Base-by-base conservation (phyloP, 768 basidiomycete genomes). In the Chalciporus piperatus region DNA sequence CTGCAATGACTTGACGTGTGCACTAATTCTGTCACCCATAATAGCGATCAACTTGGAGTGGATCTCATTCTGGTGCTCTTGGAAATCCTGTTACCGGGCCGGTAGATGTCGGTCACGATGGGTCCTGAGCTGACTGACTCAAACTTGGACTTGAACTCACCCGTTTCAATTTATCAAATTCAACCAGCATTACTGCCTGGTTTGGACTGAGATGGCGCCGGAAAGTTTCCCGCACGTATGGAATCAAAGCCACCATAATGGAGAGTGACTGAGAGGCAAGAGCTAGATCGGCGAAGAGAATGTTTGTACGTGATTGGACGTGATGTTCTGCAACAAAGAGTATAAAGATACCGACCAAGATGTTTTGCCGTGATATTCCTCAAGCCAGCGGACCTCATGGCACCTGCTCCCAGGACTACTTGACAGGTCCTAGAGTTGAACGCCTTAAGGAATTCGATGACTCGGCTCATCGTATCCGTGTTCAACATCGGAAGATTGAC, bases 361-460 rank as follows among this genome's bases (percentile, higher is more conserved):
- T 99, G 96, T 69, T 93, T 97, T 37, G 97, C 97, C 0, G 97
- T 98, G 65, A 99, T 99, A 66, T 98, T 96, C 72, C 92, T 98
- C 62, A 99, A 72, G 6, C 97, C 97, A 17, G 97, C 97, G 16
- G 92, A 94, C 39, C 94, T 79, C 95, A 98, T 98, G n/a, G 97
- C 97, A 13, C 97, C 97, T 9, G 97, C 97, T 3, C 97, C 97
- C 9, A 99, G 77, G 1, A 99, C 97, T 41, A 98, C 95, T 67
- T 98, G 97, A 70, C 97, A 99, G 2, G 93, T 96, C 59, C 97
- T 76, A 27, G 96, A 98, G 68, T 99, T 99, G 76, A 96, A 98
- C 23, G 94, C 87, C 72, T 98, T 98, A 53, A 99, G 75, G 65
- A 95, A 95, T 68, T 99, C 97, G 57, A 98, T 91, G 22, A 95